These are phyloP conservation scores for Oryza brachyantha DNA, from an alignment of 176 grass and related monocot species.

Conservation along the genomic window DNA sequence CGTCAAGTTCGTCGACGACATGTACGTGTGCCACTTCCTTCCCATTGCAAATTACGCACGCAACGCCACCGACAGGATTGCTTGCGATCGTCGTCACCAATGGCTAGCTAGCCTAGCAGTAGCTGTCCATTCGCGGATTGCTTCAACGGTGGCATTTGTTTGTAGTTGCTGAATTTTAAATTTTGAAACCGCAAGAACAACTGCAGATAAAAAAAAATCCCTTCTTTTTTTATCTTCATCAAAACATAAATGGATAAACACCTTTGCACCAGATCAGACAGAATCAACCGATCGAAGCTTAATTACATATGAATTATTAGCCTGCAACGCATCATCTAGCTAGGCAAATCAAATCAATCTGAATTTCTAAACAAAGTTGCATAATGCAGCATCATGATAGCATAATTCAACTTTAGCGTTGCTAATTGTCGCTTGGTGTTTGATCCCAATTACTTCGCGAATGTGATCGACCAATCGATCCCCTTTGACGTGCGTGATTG, in stretches of 20 bases:
- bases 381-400: slow-evolving; percentile 12
- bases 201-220: background rate
- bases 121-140: background rate
- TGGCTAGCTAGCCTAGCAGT: background rate
- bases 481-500: slow-evolving; percentile 20
- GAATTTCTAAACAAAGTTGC: background rate
- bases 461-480: slow-evolving; percentile 20
- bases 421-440: background rate
- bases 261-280: background rate
- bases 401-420: background rate
- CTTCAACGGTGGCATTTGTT: background rate
- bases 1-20: slow-evolving; percentile 99
- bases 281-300: background rate
- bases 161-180: background rate
- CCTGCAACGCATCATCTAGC: background rate
- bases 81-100: background rate
- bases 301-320: background rate
- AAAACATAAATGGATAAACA: background rate
- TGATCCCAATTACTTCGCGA: slow-evolving; percentile 20
- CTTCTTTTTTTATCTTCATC: background rate
- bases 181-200: background rate
- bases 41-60: background rate
- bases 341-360: background rate
- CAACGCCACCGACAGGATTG: background rate
- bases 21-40: slow-evolving; percentile 46